Evolutionary conservation across 345 rosid genomes (phyloP).

Genomic region (Syzygium aqueum): DNA sequence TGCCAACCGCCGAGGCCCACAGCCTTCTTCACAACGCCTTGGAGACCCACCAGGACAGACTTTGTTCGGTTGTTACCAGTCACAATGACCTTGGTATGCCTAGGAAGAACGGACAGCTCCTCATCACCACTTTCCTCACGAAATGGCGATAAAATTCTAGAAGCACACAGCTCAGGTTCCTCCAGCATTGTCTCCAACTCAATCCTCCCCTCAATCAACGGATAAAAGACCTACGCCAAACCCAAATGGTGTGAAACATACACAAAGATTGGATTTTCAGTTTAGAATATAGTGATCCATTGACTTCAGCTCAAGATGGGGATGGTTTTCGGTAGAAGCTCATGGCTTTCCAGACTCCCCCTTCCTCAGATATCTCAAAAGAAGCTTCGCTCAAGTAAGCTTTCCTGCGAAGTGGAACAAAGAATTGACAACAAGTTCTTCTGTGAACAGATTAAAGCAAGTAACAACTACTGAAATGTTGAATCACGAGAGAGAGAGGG

Average conservation of each 20-base stretch:
- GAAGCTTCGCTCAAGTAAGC: not conserved
- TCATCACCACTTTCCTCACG: conserved; percentile 59
- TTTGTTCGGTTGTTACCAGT: conserved; percentile 65
- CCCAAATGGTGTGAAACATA: not conserved
- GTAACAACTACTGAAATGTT: not conserved
- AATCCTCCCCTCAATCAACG: not conserved
- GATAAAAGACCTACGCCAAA: not conserved
- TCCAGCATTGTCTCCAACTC: conserved; percentile 16
- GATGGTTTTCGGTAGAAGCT: not conserved
- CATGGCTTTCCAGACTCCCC: not conserved
- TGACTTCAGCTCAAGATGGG: not conserved
- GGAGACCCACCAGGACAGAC: conserved; percentile 55
- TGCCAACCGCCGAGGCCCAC: conserved; percentile 78
- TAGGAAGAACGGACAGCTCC: conserved; percentile 57
- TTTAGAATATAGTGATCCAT: not conserved
- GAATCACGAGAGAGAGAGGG: conserved; percentile 3
- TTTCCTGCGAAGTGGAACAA: not conserved
- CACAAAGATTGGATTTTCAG: not conserved
- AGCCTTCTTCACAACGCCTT: conserved; percentile 76
- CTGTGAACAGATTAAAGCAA: not conserved
- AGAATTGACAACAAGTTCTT: not conserved
- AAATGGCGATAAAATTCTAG: conserved; percentile 39
- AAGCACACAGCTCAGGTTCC: conserved; percentile 25
- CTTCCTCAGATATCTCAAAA: not conserved
- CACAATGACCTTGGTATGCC: conserved; percentile 62